Conservation (phyloP, 495 filamentous ascomycete species). For the Cenococcum geophilum region DNA sequence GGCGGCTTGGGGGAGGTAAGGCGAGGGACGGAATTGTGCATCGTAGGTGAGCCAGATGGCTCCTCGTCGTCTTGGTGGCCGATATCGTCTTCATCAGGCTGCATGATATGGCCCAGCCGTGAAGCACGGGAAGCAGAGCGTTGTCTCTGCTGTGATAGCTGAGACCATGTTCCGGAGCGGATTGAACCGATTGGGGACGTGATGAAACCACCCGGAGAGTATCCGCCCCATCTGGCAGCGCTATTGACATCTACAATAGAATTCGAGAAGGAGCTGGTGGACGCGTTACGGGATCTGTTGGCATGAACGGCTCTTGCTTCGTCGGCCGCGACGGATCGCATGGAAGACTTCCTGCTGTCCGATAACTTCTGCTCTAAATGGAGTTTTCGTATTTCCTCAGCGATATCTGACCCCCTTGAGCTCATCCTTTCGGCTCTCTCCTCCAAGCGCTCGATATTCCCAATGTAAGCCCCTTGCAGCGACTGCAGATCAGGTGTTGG, state of each 20-base stretch:
- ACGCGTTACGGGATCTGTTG: conserved; percentile 42
- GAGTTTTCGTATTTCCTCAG: conserved; percentile 72
- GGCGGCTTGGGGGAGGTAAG: conserved; percentile 28
- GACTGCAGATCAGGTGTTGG: conserved; percentile 71
- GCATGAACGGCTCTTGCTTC: conserved; percentile 5
- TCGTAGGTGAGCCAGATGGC: conserved; percentile 16
- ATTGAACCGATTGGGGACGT: conserved; percentile 62
- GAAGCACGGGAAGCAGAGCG: conserved; percentile 53
- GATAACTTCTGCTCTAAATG: conserved; percentile 68
- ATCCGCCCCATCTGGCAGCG: conserved; percentile 61
- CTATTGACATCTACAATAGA: conserved; percentile 64
- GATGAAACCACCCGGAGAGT: conserved; percentile 60
- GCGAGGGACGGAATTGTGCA: conserved; percentile 18
- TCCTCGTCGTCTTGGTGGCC: conserved; percentile 1
- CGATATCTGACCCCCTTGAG: conserved; percentile 69
- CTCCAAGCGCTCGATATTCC: conserved; percentile 78
- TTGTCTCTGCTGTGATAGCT: conserved; percentile 39
- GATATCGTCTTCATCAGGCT: conserved; percentile 16
- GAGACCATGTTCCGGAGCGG: conserved; percentile 42
- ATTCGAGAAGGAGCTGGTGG: conserved; percentile 49
- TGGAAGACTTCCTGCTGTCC: conserved; percentile 34
- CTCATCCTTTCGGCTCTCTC: conserved; percentile 75
- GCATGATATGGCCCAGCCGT: conserved; percentile 27
- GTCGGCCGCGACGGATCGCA: conserved; percentile 17
- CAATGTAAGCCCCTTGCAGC: conserved; percentile 63